A percentile compares a stretch with the other conserved stretches of the same genome.
phyloP scores from a whole-genome alignment of 148 eudicot species.

The Suaeda aralocaspica region DNA sequence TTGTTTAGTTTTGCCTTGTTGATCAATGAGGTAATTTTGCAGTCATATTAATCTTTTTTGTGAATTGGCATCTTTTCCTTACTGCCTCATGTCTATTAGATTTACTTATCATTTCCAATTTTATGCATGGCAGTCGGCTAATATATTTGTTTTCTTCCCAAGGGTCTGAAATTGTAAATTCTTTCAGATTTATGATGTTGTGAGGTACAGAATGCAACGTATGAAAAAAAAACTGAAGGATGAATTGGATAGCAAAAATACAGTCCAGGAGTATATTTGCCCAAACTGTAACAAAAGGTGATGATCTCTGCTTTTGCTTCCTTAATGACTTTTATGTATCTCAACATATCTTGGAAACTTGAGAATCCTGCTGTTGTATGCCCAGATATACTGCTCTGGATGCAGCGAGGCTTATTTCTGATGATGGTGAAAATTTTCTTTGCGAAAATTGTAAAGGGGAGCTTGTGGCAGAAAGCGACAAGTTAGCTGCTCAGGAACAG shows the following conservation, averaged over 20 bases:
- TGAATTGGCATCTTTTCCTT: background rate
- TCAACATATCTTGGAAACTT: conserved; percentile 11
- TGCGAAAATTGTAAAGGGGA: conserved; percentile 93
- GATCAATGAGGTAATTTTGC: background rate
- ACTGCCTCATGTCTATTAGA: background rate
- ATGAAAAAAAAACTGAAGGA: conserved; percentile 95
- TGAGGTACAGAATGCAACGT: conserved; percentile 88
- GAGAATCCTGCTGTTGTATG: conserved; percentile 25
- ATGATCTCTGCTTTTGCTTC: conserved; percentile 20
- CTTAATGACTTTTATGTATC: conserved; percentile 15
- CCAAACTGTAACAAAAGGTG: conserved; percentile 88
- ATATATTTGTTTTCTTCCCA: background rate
- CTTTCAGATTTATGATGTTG: conserved; percentile 92
- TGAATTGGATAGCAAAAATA: conserved; percentile 92
- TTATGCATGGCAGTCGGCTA: background rate
- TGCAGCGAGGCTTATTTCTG: conserved; percentile 83
- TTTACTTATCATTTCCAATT: background rate
- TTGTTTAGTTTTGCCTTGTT: background rate
- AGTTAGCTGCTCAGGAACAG: conserved; percentile 79
- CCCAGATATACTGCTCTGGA: conserved; percentile 95
- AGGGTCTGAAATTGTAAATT: conserved; percentile 9
- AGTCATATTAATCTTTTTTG: background rate
- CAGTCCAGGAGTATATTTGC: conserved; percentile 90
- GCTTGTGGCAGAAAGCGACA: conserved; percentile 92
- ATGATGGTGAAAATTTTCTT: conserved; percentile 75